phyloP scores from a whole-genome alignment of 306 rosid species.

The Gleditsia sinensis region DNA sequence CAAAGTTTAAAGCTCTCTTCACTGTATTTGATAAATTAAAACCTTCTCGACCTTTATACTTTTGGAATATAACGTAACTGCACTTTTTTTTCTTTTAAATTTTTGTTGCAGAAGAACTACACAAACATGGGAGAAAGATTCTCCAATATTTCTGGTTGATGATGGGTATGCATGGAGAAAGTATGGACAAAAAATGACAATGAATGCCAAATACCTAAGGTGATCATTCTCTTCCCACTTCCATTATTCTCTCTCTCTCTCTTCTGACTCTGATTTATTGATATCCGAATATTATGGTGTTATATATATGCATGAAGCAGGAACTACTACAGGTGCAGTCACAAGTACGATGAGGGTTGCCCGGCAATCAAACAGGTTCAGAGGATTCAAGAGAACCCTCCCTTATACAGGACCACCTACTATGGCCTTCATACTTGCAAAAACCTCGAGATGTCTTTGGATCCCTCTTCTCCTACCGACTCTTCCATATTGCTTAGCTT shows the following conservation, averaged over 20 bases:
- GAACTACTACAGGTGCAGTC: constrained; percentile 63
- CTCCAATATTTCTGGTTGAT: not conserved
- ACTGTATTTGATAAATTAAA: too few relatives aligned
- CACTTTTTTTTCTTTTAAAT: not conserved
- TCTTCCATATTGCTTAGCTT: constrained; percentile 38
- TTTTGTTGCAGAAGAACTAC: not conserved
- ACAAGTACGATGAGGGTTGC: constrained; percentile 53
- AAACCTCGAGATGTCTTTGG: constrained; percentile 35
- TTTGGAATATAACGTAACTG: not conserved
- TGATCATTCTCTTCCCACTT: not conserved
- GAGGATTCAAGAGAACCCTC: constrained; percentile 40
- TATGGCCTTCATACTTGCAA: constrained; percentile 43
- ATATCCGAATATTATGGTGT: not conserved
- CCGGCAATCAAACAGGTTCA: constrained; percentile 58
- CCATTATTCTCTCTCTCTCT: not conserved
- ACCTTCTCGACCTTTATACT: not conserved
- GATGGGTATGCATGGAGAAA: constrained; percentile 52
- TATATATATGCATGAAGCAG: constrained; percentile 28
- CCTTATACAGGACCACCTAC: constrained; percentile 41
- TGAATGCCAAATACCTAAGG: constrained; percentile 42
- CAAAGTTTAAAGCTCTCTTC: too few relatives aligned
- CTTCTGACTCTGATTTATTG: too few relatives aligned
- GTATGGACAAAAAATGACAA: constrained; percentile 60
- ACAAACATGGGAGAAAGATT: not conserved
- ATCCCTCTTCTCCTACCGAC: not conserved